phyloP scores from a whole-genome alignment of 129 eudicot genomes.

The Flaveria bidentis region DNA sequence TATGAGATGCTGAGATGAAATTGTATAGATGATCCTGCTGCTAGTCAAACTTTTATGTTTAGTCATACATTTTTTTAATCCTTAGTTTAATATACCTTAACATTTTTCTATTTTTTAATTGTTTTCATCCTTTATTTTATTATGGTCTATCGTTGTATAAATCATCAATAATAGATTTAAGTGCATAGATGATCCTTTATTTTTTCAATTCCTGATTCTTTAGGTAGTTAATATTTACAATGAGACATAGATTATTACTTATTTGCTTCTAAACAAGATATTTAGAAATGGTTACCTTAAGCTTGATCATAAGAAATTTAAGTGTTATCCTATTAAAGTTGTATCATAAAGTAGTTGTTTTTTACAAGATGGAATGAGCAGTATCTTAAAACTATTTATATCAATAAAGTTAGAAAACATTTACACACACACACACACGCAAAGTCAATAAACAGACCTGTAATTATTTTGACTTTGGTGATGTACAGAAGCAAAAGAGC shows the following conservation, averaged over 20 bases:
- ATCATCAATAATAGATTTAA: not conserved
- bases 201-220: not conserved
- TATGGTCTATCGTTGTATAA: not conserved
- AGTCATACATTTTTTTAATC: not conserved
- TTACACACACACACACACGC: not conserved
- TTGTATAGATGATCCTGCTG: not conserved
- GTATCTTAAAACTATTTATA: not conserved
- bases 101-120: not conserved
- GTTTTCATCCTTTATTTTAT: not conserved
- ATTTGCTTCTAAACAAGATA: not conserved
- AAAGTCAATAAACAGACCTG: slow-evolving; percentile 1
- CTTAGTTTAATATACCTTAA: not conserved
- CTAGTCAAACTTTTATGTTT: not conserved
- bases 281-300: slow-evolving; percentile 5
- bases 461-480: not conserved
- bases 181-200: too few species aligned
- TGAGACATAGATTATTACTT: not conserved
- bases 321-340: slow-evolving; percentile 2
- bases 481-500: slow-evolving; percentile 4
- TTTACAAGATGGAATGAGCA: not conserved
- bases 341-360: not conserved
- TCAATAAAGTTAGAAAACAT: not conserved
- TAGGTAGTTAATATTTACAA: not conserved
- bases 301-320: not conserved
- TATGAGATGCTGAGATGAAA: not conserved